Base-by-base conservation (phyloP, 805 yeast genomes). In the Starmerella stellata region DNA sequence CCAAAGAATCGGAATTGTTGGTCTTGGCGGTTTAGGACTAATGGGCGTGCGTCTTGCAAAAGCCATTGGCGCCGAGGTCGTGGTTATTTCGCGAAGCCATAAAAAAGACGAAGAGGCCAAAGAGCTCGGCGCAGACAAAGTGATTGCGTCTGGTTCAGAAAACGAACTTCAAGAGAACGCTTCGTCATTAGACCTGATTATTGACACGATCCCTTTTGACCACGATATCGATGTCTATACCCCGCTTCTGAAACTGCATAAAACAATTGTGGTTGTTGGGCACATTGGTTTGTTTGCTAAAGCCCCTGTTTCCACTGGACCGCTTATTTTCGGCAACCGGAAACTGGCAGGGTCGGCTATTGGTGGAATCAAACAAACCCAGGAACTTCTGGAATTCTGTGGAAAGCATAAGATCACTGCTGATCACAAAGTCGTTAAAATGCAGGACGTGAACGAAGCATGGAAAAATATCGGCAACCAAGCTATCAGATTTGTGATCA, bases 11-110 rank as follows among this genome's bases (percentile, higher is more conserved):
- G 79, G 75, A 36, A 56, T 74, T 41, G 64, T 68, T 42, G 78
- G 78, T 39, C 64, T 74, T 44, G 80, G 80, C 38, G 79, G 80
- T 29, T 62, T 74, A 39, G 79, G 79, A 34, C 77, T 71, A 59
- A 63, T 72, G 63, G 75, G 67, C 14, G 56, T 73, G 38, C 63
- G 64, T 52, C 69, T 69, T 48, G 74, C 78, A 33, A 63, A 62
- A 44, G 77, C 78, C 3, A 52, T 74, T 45, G 79, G 78, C 29
- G 74, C 76, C 21, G 74, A 72, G 44, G 76, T 72, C 19, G 60
- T 60, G 40, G 74, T 73, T 5, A 58, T 74, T 46, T 69, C 77
- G 4, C 66, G 78, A 51, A 55, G 68, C 36, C 56, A 57, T 30
- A 48, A 56, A 21, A 74, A 74, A 60, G 69, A 64, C 47, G 68